phyloP scores from a whole-genome alignment of 2,329 filamentous ascomycete species.

The Pleurostoma richardsiae region DNA sequence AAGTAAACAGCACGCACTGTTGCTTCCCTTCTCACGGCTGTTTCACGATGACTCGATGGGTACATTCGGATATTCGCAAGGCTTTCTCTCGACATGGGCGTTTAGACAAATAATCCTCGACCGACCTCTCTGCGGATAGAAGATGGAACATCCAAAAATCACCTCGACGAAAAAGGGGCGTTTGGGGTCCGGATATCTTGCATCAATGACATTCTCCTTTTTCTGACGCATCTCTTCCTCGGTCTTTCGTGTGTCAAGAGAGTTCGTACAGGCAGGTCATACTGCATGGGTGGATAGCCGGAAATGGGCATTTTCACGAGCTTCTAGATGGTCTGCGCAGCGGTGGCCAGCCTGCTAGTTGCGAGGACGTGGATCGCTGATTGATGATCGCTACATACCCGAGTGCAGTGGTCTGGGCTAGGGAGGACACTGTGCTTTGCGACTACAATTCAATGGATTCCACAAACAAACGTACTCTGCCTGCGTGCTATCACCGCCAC shows the following conservation, averaged over 20 bases:
- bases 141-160: constrained; percentile 60
- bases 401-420: constrained; percentile 40
- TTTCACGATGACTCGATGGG: constrained; percentile 30
- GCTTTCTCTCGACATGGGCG: constrained; percentile 41
- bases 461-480: no score
- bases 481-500: no score
- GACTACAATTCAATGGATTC: constrained; percentile 53
- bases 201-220: constrained; percentile 50
- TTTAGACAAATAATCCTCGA: constrained; percentile 33
- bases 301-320: constrained; percentile 53
- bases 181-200: constrained; percentile 81
- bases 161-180: constrained; percentile 59
- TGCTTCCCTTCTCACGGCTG: constrained; percentile 38
- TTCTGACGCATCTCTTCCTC: constrained; percentile 34
- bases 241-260: constrained; percentile 38
- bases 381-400: constrained; percentile 61
- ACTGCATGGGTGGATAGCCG: constrained; percentile 55
- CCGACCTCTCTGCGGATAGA: constrained; percentile 58
- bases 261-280: constrained; percentile 27
- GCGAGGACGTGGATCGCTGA: constrained; percentile 59
- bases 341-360: constrained; percentile 26
- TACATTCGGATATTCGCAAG: constrained; percentile 57
- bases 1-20: constrained; percentile 70
- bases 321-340: constrained; percentile 30
- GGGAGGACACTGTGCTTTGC: constrained; percentile 51